A percentile compares a stretch with the other conserved stretches of the same genome.
These are phyloP conservation scores for Nothophaeocryptopus gaeumannii DNA, from an alignment of 2,329 filamentous ascomycete genomes.

Conservation along the genomic window DNA sequence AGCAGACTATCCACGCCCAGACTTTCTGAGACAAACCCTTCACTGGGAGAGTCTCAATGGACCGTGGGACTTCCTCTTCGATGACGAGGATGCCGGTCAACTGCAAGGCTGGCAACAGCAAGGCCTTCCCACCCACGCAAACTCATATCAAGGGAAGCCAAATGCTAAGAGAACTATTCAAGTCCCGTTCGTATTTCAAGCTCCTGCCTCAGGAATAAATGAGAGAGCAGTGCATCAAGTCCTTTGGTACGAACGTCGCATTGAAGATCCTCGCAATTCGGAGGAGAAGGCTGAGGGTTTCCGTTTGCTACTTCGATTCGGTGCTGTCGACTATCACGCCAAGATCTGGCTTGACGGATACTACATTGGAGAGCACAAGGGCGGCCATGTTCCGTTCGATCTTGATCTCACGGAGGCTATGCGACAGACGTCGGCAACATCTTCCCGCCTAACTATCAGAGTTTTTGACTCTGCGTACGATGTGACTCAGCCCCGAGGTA, in stretches of 20 bases:
- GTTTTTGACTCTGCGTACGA: constrained; percentile 65
- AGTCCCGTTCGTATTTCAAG: constrained; percentile 66
- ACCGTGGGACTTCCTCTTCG: constrained; percentile 63
- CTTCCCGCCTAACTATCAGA: constrained; percentile 52
- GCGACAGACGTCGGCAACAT: not conserved
- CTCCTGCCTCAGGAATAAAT: constrained; percentile 60
- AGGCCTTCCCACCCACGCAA: constrained; percentile 48
- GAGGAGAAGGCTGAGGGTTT: constrained; percentile 35
- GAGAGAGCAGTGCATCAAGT: constrained; percentile 64
- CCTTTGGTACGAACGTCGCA: constrained; percentile 60
- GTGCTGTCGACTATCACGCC: constrained; percentile 62
- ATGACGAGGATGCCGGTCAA: constrained; percentile 61
- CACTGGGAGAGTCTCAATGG: constrained; percentile 62
- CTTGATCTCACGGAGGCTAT: constrained; percentile 55
- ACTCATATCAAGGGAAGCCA: constrained; percentile 26
- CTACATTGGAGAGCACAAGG: constrained; percentile 54
- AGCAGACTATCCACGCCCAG: constrained; percentile 58
- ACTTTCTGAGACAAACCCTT: constrained; percentile 57
- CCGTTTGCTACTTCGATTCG: constrained; percentile 54
- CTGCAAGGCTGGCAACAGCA: constrained; percentile 52
- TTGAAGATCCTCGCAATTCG: constrained; percentile 26
- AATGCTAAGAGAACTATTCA: constrained; percentile 54
- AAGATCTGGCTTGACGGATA: constrained; percentile 56
- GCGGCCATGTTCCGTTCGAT: constrained; percentile 58
- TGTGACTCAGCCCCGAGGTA: constrained; percentile 63